phyloP scores from a whole-genome alignment of 192 early-diverging fungal genomes.

The Cetraspora pellucida region DNA sequence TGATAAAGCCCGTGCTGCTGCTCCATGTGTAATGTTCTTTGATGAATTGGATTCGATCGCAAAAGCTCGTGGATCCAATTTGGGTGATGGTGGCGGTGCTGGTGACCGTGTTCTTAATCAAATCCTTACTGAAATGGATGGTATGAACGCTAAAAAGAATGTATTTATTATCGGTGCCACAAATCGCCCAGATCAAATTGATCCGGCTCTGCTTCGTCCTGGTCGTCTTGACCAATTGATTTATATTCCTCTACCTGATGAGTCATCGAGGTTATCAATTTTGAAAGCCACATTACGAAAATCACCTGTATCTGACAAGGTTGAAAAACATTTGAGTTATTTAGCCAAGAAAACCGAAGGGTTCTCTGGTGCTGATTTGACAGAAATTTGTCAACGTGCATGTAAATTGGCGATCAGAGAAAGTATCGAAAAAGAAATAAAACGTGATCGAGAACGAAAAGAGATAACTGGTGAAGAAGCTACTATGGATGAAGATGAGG shows the following conservation, averaged over 20 bases:
- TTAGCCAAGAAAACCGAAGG: slow-evolving; percentile 91
- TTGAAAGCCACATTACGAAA: slow-evolving; percentile 90
- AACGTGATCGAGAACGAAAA: slow-evolving; percentile 67
- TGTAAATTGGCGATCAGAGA: slow-evolving; percentile 97
- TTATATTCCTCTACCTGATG: slow-evolving; percentile 95
- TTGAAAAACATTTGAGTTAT: slow-evolving; percentile 67
- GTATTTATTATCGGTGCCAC: slow-evolving; percentile 99
- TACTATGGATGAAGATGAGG: slow-evolving; percentile 73
- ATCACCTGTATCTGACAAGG: slow-evolving; percentile 79
- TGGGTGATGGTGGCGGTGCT: slow-evolving; percentile 78
- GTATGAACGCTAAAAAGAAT: slow-evolving; percentile 99
- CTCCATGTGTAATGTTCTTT: slow-evolving; percentile 99
- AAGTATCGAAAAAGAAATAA: slow-evolving; percentile 88
- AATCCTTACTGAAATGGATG: slow-evolving; percentile 99
- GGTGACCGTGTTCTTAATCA: slow-evolving; percentile 99
- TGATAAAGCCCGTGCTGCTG: slow-evolving; percentile 96
- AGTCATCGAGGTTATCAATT: slow-evolving; percentile 81
- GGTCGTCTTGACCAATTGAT: slow-evolving; percentile 99
- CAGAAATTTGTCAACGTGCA: slow-evolving; percentile 98
- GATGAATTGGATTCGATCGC: slow-evolving; percentile 99
- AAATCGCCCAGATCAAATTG: slow-evolving; percentile 98
- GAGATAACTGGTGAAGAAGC: slow-evolving; percentile 71
- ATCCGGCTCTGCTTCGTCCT: slow-evolving; percentile 94
- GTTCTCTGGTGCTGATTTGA: slow-evolving; percentile 97
- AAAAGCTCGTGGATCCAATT: slow-evolving; percentile 82